Percentiles rank a stretch among this genome's conserved stretches.
These are phyloP conservation scores for Pisolithus microcarpus DNA, from an alignment of 768 basidiomycete species.

Conservation along the genomic window DNA sequence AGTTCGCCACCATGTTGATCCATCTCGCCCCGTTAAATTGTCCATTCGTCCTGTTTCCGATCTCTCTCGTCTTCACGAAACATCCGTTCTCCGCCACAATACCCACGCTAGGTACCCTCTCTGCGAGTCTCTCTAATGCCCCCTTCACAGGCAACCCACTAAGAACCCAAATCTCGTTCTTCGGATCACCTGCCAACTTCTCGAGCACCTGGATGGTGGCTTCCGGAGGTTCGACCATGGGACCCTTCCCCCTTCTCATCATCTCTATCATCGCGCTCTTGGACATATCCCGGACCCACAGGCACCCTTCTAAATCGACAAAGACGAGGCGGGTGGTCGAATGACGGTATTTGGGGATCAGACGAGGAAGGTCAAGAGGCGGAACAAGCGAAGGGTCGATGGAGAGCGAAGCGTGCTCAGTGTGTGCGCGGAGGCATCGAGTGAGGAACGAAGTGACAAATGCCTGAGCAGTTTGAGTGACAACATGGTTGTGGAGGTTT, in stretches of 20 bases:
- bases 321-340: conserved; percentile 60
- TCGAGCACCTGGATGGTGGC: conserved; percentile 43
- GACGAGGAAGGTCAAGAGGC: conserved; percentile 35
- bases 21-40: conserved; percentile 31
- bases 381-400: conserved; percentile 30
- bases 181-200: conserved; percentile 50
- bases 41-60: conserved; percentile 7
- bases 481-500: conserved; percentile 81
- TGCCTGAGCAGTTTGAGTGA: conserved; percentile 78
- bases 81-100: conserved; percentile 90
- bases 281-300: conserved; percentile 62
- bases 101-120: conserved; percentile 58
- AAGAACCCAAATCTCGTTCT: conserved; percentile 77
- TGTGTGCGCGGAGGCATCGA: conserved; percentile 63
- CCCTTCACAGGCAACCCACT: conserved; percentile 65
- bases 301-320: conserved; percentile 71
- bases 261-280: not conserved
- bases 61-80: conserved; percentile 55
- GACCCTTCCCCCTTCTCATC: not conserved
- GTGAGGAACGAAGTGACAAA: conserved; percentile 77
- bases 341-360: conserved; percentile 64
- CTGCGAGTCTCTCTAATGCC: conserved; percentile 56
- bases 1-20: conserved; percentile 75
- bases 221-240: conserved; percentile 35
- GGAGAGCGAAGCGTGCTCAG: conserved; percentile 45